These are phyloP conservation scores for Hypericum perforatum DNA, from an alignment of 345 rosid genomes.

Conservation along the genomic window DNA sequence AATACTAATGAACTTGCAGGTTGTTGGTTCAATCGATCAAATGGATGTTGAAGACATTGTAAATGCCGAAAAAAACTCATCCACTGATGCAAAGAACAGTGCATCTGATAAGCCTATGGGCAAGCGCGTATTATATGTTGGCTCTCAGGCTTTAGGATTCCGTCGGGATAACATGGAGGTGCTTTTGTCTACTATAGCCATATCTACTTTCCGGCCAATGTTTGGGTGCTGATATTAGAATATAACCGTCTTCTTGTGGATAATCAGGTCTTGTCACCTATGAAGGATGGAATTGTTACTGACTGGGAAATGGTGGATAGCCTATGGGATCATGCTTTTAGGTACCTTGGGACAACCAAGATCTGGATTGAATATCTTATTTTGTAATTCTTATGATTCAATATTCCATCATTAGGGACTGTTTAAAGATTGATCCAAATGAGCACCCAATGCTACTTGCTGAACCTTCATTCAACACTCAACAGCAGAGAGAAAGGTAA, in stretches of 20 bases:
- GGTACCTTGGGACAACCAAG: slow-evolving; percentile 26
- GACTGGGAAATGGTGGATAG: slow-evolving; percentile 95
- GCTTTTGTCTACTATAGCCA: slow-evolving; percentile 9
- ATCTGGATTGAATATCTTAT: background rate
- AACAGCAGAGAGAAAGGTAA: slow-evolving; percentile 91
- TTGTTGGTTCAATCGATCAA: slow-evolving; percentile 83
- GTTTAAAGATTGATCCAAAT: slow-evolving; percentile 73
- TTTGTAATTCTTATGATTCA: background rate
- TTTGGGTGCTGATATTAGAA: background rate
- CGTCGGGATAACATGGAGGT: slow-evolving; percentile 98
- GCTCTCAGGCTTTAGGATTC: slow-evolving; percentile 79
- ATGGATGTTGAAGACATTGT: slow-evolving; percentile 71
- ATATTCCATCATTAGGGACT: slow-evolving; percentile 38
- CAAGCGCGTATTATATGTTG: slow-evolving; percentile 72
- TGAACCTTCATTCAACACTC: slow-evolving; percentile 80
- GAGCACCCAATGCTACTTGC: slow-evolving; percentile 98
- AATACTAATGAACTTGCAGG: slow-evolving; percentile 34
- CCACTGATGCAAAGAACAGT: slow-evolving; percentile 46
- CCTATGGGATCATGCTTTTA: slow-evolving; percentile 97
- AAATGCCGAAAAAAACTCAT: slow-evolving; percentile 32
- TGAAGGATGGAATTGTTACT: slow-evolving; percentile 82
- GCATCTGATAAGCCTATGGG: slow-evolving; percentile 48
- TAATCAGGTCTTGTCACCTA: slow-evolving; percentile 65
- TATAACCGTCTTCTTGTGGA: slow-evolving; percentile 9
- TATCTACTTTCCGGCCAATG: background rate